Evolutionary conservation across 2,329 filamentous ascomycete species (phyloP), one percentile per base, ranked within the genome.

Genomic region (Aschersonia sp.): DNA sequence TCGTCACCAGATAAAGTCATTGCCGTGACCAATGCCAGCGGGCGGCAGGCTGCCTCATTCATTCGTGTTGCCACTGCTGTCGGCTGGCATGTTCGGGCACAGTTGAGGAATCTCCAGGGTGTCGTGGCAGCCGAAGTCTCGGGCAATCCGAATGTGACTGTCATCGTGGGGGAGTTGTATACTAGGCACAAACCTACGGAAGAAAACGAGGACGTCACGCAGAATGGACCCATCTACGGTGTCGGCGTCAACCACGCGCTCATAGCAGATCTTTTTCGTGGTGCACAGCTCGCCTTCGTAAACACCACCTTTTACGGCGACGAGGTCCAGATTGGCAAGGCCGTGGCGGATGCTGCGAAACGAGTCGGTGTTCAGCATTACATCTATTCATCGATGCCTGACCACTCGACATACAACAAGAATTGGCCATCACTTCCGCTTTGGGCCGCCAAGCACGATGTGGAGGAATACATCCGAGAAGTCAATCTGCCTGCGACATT

Each of bases 291-390:
- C 46, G 92, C 92, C 51, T 98, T 97, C 65, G 89, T 97, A 71
- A 98, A 98, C 70, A 98, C 92, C 42, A 94, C 89, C 4, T 94
- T 94, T 59, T 95, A 94, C 71, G 92, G 91, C 46, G 89, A 97
- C 65, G 92, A 98, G 71, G 76, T 92, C 50, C 80, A 82, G 40
- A 94, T 96, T 55, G 92, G 92, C 53, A 83, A 85, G 62, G 85
- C 86, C 2, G 75, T 96, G 51, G 92, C 89, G 51, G 86, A 95
- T 60, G 89, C 88, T 10, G 91, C 91, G 47, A 91, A 92, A 64
- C 81, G 77, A 57, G 85, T 84, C 40, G 82, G 85, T 45, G 79
- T 97, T 44, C 80, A 89, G 58, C 92, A 97, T 66, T 96, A 89
- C 65, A 78, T 98, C 61, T 98, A 96, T 69, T 94, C 88, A 55